phyloP scores from a whole-genome alignment of 2,329 filamentous ascomycete species.

The Raffaelea ambrosiae region DNA sequence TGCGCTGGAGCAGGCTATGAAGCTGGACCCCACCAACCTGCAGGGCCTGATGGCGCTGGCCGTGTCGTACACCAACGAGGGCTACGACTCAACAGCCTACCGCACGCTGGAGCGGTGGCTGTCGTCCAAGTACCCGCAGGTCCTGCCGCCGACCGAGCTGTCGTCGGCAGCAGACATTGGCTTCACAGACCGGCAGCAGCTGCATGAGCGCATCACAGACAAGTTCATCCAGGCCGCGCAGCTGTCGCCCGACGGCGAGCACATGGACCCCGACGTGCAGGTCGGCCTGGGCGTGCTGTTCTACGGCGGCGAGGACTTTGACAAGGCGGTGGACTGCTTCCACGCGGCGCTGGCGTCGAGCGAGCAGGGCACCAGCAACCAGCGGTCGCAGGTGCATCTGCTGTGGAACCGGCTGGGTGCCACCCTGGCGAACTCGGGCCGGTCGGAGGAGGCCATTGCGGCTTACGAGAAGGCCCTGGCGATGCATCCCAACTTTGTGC shows the following conservation, averaged over 20 bases:
- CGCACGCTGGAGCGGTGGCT: slow-evolving; percentile 95
- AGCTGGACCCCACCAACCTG: slow-evolving; percentile 78
- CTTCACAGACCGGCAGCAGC: slow-evolving; percentile 82
- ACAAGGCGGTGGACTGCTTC: slow-evolving; percentile 98
- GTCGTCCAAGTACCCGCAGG: slow-evolving; percentile 82
- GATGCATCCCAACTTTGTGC: slow-evolving; percentile 91
- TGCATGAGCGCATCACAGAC: slow-evolving; percentile 85
- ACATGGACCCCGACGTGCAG: slow-evolving; percentile 98
- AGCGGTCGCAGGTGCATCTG: slow-evolving; percentile 78
- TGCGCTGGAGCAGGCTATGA: slow-evolving; percentile 82
- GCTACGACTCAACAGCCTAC: slow-evolving; percentile 95
- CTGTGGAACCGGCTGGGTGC: slow-evolving; percentile 97
- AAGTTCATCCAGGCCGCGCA: slow-evolving; percentile 90
- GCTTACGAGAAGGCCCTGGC: slow-evolving; percentile 90
- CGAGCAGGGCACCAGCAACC: slow-evolving; percentile 76
- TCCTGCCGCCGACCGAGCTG: slow-evolving; percentile 64
- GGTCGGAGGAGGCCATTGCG: slow-evolving; percentile 90
- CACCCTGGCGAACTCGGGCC: slow-evolving; percentile 88
- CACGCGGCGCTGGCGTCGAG: slow-evolving; percentile 79
- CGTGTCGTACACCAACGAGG: slow-evolving; percentile 97
- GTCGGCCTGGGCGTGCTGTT: slow-evolving; percentile 94
- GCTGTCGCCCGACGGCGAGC: slow-evolving; percentile 80
- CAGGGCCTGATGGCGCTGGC: slow-evolving; percentile 90
- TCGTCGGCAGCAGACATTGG: slow-evolving; percentile 75
- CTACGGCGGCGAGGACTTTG: slow-evolving; percentile 95